These are phyloP conservation scores for Trametes maxima DNA, from an alignment of 768 basidiomycete species.

Conservation along the genomic window DNA sequence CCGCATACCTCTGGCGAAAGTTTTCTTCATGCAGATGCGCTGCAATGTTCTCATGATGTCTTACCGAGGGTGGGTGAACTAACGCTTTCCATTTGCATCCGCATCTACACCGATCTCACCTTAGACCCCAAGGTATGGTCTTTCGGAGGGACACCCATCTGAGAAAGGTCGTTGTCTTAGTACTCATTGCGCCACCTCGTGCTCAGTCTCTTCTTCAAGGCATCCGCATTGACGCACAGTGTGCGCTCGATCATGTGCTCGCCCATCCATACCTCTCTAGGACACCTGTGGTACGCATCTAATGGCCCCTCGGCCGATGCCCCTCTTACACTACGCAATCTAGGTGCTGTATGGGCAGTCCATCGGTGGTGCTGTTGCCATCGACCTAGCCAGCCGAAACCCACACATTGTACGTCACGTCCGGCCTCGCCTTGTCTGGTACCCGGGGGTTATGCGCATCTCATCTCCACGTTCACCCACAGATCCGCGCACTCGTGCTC, in stretches of 20 bases:
- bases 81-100: neutral
- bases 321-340: neutral
- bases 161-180: slow-evolving; percentile 61
- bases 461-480: neutral
- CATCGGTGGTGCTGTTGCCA: slow-evolving; percentile 91
- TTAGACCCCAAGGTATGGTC: slow-evolving; percentile 67
- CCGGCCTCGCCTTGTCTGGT: neutral
- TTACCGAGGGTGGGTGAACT: slow-evolving; percentile 74
- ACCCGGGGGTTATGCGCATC: neutral
- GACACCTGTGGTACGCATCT: slow-evolving; percentile 62
- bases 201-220: slow-evolving; percentile 42
- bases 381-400: slow-evolving; percentile 84
- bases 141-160: slow-evolving; percentile 82
- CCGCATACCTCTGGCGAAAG: slow-evolving; percentile 81
- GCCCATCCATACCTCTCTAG: slow-evolving; percentile 63
- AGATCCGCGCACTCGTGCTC: slow-evolving; percentile 81
- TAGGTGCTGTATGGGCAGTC: slow-evolving; percentile 83
- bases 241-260: slow-evolving; percentile 72
- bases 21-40: slow-evolving; percentile 80
- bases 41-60: slow-evolving; percentile 96
- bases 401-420: slow-evolving; percentile 56
- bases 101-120: neutral
- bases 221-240: slow-evolving; percentile 83
- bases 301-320: neutral
- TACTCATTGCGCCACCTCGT: neutral